Base-by-base conservation (phyloP, 805 yeast species). In the Candida multigemmis region DNA sequence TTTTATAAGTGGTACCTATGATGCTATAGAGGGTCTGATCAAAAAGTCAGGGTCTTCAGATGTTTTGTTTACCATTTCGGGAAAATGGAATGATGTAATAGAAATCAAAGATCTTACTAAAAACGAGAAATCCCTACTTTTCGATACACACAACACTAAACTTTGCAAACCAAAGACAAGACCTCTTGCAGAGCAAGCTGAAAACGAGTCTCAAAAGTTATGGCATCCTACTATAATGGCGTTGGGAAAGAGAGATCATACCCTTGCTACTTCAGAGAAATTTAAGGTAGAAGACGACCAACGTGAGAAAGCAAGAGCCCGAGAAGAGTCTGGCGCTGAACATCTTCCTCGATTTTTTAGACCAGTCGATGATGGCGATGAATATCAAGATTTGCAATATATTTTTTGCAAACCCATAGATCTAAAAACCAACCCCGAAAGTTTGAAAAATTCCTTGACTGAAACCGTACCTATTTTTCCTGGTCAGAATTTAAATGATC, bases 31-130 rank as follows among this genome's bases (percentile, higher is more conserved):
- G 40, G 98, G 97, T 28, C 53, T 50, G 4, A 65, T 87, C 28
- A 74, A 68, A 44, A 39, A 42, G 10, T 16, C 42, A 3, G 66
- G 70, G 25, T 45, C 56, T 5, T 42, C 62, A 16, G 74, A 78
- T 38, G 60, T 60, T 2, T 50, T 77, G 19, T 85, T 61, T 46
- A 81, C 74, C 39, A 63, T 89, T 20, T 42, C 78, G 7, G 98
- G 98, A 9, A 89, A 91, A 53, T 91, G 98, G 98, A 85, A 86
- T 53, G 95, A 78, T 35, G 60, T 74, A 1, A 77, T 91, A 71
- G 68, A 75, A 30, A 71, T 86, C 25, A 78, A 73, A 44, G 33
- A 45, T 14, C 14, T 25, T 7, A 64, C 74, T 36, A 65, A 71
- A 1, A 64, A 65, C 3, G 58, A 68, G 17, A 56, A 68, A 31